Conservation (phyloP, 495 filamentous ascomycete genomes). For the Copromyces sp. region DNA sequence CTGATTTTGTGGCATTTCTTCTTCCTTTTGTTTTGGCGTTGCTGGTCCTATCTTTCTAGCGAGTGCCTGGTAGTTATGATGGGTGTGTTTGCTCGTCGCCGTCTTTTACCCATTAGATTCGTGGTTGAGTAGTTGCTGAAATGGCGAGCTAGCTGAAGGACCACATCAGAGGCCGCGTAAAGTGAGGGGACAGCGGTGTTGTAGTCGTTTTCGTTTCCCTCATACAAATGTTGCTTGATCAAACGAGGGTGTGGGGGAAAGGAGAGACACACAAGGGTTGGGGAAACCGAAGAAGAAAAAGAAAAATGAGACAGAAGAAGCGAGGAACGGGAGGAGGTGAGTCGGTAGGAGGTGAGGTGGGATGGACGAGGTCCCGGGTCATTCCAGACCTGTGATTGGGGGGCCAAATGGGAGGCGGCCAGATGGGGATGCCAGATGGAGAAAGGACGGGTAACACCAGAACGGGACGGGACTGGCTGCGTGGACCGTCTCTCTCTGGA, state of each 20-base stretch:
- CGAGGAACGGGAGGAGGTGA: background rate
- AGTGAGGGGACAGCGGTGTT: background rate
- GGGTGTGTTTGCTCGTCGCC: slow-evolving; percentile 1
- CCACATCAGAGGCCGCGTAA: background rate
- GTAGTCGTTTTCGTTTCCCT: background rate
- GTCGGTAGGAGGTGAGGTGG: background rate
- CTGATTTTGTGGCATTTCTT: background rate
- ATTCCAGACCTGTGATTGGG: background rate
- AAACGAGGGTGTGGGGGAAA: background rate
- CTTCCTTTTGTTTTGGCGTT: background rate
- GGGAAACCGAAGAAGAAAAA: background rate
- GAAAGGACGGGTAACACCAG: background rate
- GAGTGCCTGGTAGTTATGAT: slow-evolving; percentile 6
- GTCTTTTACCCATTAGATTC: slow-evolving; percentile 16
- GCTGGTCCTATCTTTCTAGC: slow-evolving; percentile 1
- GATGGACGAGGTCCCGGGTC: background rate
- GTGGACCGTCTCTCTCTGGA: background rate
- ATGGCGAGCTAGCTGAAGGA: background rate
- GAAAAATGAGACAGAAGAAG: background rate
- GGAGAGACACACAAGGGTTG: background rate
- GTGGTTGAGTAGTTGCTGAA: background rate
- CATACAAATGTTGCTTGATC: background rate
- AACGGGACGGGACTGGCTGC: background rate
- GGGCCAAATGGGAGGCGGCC: background rate
- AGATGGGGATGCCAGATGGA: background rate